Base-by-base conservation (phyloP, 495 filamentous ascomycete genomes). In the Penicillium daleae region DNA sequence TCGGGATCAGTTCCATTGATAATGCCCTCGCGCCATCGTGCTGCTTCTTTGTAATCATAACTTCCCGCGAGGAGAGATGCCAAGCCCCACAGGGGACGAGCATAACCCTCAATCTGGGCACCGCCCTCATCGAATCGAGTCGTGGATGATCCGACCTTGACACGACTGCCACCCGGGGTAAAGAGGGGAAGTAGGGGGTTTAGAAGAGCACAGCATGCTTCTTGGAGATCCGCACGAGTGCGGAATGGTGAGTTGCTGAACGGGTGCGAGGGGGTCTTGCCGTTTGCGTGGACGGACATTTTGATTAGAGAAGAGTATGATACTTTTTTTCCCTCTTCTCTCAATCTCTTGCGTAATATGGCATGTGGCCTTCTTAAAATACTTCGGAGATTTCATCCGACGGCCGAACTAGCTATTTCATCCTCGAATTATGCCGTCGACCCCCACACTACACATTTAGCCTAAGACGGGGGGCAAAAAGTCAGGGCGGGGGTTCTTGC, bases 51-150 rank as follows among this genome's bases (percentile, higher is more conserved):
- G 71, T 92, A 92, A 19, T 83, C 72, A 51, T 84, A 85, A 22
- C 85, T 84, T 3, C 90, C 90, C 4, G 83, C 87, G 4, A 92
- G 76, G 12, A 92, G 74, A 7, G 87, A 85, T 5, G 87, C 89
- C 17, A 93, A 74, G 7, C 87, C 90, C 89, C 89, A 92, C 31
- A 92, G 79, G 4, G 90, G 90, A 3, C 90, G 83, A 35, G 87
- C 87, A 71, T 87, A 87, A 1, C 90, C 90, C 74, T 93, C 90
- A 8, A 93, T 83, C 61, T 92, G 87, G 8, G 90, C 90, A 8
- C 88, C 90, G 5, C 85, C 88, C 64, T 91, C 87, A 70, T 92
- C 90, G 75, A 88, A 90, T 31, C 87, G 80, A 31, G 88, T 87
- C 7, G 86, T 86, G 10, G 88, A 89, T 4, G 83, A 82, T n/a